Percentiles rank a stretch among this genome's conserved stretches.
Conservation (phyloP, 1,139 yeast genomes). For the Yamadazyma pseudoaaseri region DNA sequence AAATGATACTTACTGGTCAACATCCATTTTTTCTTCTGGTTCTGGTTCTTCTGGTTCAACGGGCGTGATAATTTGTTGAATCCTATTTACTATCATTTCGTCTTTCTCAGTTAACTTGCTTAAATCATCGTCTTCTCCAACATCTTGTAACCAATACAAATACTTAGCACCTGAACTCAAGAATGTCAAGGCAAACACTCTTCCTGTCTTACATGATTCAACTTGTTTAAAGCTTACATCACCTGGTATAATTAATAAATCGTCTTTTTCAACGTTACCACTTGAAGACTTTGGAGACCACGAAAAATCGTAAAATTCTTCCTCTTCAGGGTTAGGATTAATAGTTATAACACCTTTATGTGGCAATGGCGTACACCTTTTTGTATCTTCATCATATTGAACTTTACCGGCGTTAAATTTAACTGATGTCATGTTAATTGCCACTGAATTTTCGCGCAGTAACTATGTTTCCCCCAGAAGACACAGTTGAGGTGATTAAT, state of each 20-base stretch:
- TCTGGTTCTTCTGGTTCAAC: slow-evolving; percentile 45
- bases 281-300: slow-evolving; percentile 41
- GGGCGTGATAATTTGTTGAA: slow-evolving; percentile 51
- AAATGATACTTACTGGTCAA: slow-evolving; percentile 7
- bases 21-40: slow-evolving; percentile 2
- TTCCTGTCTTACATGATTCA: slow-evolving; percentile 72
- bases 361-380: slow-evolving; percentile 72
- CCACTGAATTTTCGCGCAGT: too few relatives aligned
- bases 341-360: slow-evolving; percentile 74
- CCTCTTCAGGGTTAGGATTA: slow-evolving; percentile 58
- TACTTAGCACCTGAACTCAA: slow-evolving; percentile 80
- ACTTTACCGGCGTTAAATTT: slow-evolving; percentile 88
- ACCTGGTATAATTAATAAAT: slow-evolving; percentile 84
- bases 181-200: slow-evolving; percentile 82
- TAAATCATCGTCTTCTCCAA: slow-evolving; percentile 62
- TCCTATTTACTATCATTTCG: slow-evolving; percentile 47
- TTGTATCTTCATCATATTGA: slow-evolving; percentile 65
- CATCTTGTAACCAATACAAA: slow-evolving; percentile 90
- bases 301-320: slow-evolving; percentile 40
- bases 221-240: slow-evolving; percentile 85
- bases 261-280: slow-evolving; percentile 53
- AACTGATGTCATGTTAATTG: slow-evolving; percentile 19
- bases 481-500: slow-evolving; percentile 47
- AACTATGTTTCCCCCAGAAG: slow-evolving; percentile 72
- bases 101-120: slow-evolving; percentile 68